These are phyloP conservation scores for Cicer yamashitae DNA, from an alignment of 306 rosid species.

Conservation along the genomic window DNA sequence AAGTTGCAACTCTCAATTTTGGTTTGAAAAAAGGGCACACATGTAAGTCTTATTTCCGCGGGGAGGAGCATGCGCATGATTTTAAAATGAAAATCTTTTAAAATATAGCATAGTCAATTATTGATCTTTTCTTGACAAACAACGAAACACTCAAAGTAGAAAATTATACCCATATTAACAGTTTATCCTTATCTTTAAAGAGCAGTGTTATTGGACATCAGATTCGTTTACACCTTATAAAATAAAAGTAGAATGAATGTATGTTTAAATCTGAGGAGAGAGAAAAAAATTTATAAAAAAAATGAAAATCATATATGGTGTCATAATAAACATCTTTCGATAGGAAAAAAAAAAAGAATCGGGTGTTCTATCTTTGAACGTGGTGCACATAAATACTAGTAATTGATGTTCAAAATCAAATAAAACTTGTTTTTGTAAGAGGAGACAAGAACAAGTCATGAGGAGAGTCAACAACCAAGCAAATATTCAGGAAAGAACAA, in stretches of 20 bases:
- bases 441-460: neutral
- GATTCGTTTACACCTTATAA: too few relatives aligned
- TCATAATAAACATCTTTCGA: too few relatives aligned
- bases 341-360: neutral
- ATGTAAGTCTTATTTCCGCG: neutral
- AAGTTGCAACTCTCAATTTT: constrained; percentile 8
- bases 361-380: neutral
- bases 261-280: too few relatives aligned
- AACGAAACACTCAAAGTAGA: neutral
- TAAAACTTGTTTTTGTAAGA: too few relatives aligned
- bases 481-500: neutral
- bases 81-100: neutral
- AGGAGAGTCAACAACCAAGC: constrained; percentile 8
- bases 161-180: too few relatives aligned
- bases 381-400: neutral
- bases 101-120: neutral
- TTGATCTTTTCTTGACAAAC: constrained; percentile 22
- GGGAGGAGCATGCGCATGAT: constrained; percentile 9
- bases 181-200: too few relatives aligned
- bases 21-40: neutral
- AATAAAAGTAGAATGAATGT: too few relatives aligned
- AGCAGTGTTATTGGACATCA: too few relatives aligned
- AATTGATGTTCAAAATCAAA: neutral
- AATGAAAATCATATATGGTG: too few relatives aligned
- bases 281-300: too few relatives aligned